These are phyloP conservation scores for Lanmaoa rubissima DNA, from an alignment of 768 basidiomycete genomes.

Conservation along the genomic window DNA sequence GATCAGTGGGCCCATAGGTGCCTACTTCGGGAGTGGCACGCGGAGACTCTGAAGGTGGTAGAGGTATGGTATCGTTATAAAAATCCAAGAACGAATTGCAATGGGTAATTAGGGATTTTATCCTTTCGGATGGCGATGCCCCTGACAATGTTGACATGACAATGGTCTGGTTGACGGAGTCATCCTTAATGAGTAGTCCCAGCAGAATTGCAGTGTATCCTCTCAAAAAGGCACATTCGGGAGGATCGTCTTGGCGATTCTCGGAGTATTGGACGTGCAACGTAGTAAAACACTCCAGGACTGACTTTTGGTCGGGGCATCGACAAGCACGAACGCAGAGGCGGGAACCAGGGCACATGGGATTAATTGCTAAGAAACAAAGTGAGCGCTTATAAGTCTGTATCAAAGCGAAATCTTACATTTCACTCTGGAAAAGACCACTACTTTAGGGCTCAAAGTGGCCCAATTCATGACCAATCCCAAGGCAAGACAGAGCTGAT, in stretches of 20 bases:
- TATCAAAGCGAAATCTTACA: conserved; percentile 39
- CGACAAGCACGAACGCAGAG: conserved; percentile 52
- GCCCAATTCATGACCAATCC: conserved; percentile 77
- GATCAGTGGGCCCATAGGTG: background rate
- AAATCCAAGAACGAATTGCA: conserved; percentile 42
- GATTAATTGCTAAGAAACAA: conserved; percentile 46
- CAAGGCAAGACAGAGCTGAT: conserved; percentile 70
- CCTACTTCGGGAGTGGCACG: conserved; percentile 7
- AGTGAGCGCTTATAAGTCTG: background rate
- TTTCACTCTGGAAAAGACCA: conserved; percentile 43
- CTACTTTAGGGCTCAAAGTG: conserved; percentile 52
- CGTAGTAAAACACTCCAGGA: conserved; percentile 49
- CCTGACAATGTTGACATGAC: conserved; percentile 38
- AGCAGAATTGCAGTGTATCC: conserved; percentile 78
- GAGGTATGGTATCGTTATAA: conserved; percentile 36
- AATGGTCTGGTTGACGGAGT: conserved; percentile 30
- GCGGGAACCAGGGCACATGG: conserved; percentile 47
- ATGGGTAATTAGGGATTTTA: conserved; percentile 35
- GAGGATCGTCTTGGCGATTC: conserved; percentile 13
- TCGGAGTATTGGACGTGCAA: conserved; percentile 46
- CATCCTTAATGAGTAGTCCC: conserved; percentile 44
- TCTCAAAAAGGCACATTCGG: conserved; percentile 54
- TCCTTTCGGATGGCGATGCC: conserved; percentile 24
- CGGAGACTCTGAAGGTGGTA: conserved; percentile 18
- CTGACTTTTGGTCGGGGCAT: conserved; percentile 45